Conservation (phyloP, 192 early-diverging fungal genomes). For the Ramicandelaber brevisporus region DNA sequence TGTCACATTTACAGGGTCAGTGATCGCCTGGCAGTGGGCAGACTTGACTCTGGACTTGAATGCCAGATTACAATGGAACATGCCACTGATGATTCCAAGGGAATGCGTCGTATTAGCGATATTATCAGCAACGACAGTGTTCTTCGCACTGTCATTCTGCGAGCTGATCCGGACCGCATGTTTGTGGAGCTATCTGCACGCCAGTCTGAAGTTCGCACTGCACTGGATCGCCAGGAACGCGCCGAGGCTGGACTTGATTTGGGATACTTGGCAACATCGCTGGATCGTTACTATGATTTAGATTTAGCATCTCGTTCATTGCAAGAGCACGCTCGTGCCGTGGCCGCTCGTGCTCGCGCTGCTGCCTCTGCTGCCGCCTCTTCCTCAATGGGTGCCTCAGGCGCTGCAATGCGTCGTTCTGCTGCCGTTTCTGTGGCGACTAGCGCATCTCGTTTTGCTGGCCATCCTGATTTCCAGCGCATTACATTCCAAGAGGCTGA, state of each 20-base stretch:
- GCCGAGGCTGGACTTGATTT: too few species aligned
- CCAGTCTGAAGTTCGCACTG: slow-evolving; percentile 28
- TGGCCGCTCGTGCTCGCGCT: too few species aligned
- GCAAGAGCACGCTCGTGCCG: too few species aligned
- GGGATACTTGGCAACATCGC: too few species aligned
- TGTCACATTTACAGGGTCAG: slow-evolving; percentile 39
- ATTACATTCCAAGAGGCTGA: slow-evolving; percentile 45
- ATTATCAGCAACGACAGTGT: slow-evolving; percentile 39
- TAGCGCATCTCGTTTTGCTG: too few species aligned
- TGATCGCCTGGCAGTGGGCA: slow-evolving; percentile 46
- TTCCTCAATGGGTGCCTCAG: too few species aligned
- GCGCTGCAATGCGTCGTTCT: too few species aligned
- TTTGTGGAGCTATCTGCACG: slow-evolving; percentile 48
- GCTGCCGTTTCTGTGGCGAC: too few species aligned
- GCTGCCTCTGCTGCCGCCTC: too few species aligned
- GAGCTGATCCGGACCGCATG: slow-evolving; percentile 52
- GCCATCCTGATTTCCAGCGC: slow-evolving; percentile 70
- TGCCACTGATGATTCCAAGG: slow-evolving; percentile 25
- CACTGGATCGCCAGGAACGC: too few species aligned
- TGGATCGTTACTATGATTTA: too few species aligned
- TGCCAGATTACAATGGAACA: slow-evolving; percentile 45
- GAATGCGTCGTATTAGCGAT: slow-evolving; percentile 25
- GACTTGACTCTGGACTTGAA: slow-evolving; percentile 59
- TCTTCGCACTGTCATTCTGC: slow-evolving; percentile 46
- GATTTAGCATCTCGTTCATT: too few species aligned